Conservation (phyloP, 192 early-diverging fungal genomes). For the Coemansia sp. region DNA sequence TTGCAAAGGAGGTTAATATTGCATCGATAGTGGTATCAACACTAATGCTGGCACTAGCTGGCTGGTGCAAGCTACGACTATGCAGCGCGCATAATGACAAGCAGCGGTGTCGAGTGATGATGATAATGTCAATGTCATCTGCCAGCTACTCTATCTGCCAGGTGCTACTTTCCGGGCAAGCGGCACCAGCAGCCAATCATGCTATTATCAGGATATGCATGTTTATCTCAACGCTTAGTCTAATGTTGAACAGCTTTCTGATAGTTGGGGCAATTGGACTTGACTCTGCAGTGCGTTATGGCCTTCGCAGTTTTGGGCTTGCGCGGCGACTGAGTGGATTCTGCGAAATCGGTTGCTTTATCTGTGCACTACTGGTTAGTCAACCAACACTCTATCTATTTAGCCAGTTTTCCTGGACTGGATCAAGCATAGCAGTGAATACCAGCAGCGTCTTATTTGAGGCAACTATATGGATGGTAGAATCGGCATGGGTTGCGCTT, state of each 20-base stretch:
- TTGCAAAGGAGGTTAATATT: constrained; percentile 6
- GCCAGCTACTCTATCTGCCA: constrained; percentile 20
- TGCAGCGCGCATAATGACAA: constrained; percentile 11
- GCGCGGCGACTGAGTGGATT: constrained; percentile 20
- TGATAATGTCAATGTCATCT: constrained; percentile 15
- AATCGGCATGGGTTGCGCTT: constrained; percentile 22
- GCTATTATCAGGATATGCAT: constrained; percentile 1
- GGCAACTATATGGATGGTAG: constrained; percentile 23
- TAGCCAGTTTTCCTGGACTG: constrained; percentile 18
- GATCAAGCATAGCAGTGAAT: constrained; percentile 4
- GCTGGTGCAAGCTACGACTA: constrained; percentile 12
- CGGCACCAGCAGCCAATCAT: not conserved
- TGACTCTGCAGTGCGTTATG: constrained; percentile 36
- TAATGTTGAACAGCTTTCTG: constrained; percentile 20
- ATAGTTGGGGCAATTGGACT: constrained; percentile 21
- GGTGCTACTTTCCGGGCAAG: constrained; percentile 12
- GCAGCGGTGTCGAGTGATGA: constrained; percentile 28
- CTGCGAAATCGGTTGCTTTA: constrained; percentile 21
- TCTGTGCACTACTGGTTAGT: constrained; percentile 16
- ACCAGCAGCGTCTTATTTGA: constrained; percentile 8
- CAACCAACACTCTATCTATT: constrained; percentile 35
- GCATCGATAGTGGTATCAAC: constrained; percentile 7
- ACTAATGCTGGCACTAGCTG: constrained; percentile 15
- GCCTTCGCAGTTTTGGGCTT: constrained; percentile 34
- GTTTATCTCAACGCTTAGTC: constrained; percentile 10